A percentile compares a stretch with the other conserved stretches of the same genome.
Conservation (phyloP, 176 grass and related monocot species). For the Bromus sterilis region DNA sequence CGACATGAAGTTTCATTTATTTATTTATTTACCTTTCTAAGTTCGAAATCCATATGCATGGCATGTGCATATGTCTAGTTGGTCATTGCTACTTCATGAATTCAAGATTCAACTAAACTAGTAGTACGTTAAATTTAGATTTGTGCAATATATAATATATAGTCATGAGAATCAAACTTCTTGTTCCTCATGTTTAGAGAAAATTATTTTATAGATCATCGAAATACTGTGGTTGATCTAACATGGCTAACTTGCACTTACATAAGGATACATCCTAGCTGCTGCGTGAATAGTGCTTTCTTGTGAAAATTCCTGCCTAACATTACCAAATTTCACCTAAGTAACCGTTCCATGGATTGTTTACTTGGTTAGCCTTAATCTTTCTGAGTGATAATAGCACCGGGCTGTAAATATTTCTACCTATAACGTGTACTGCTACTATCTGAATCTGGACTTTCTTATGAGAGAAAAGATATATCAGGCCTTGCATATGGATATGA, state of each 20-base stretch:
- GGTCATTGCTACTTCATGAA: not conserved
- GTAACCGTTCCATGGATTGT: not conserved
- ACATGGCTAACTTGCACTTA: not conserved
- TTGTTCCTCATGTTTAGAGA: not conserved
- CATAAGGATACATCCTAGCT: not conserved
- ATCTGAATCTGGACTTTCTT: not conserved
- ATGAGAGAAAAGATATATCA: not conserved
- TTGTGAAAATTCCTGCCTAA: slow-evolving; percentile 7
- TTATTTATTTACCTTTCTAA: not conserved
- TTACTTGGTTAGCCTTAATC: not conserved
- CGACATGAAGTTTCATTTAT: not conserved
- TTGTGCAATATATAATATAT: not conserved
- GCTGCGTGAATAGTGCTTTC: not conserved
- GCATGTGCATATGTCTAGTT: not conserved
- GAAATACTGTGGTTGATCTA: not conserved
- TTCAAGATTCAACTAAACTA: not conserved
- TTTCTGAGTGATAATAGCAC: not conserved
- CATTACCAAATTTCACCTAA: not conserved
- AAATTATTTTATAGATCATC: not conserved
- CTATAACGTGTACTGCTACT: not conserved
- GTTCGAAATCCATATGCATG: not conserved
- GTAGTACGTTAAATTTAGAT: not conserved
- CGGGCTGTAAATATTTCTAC: not conserved
- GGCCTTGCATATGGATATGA: not conserved
- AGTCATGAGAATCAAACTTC: not conserved